Conservation (phyloP, 768 basidiomycete genomes). For the Phaffia tasmanica region DNA sequence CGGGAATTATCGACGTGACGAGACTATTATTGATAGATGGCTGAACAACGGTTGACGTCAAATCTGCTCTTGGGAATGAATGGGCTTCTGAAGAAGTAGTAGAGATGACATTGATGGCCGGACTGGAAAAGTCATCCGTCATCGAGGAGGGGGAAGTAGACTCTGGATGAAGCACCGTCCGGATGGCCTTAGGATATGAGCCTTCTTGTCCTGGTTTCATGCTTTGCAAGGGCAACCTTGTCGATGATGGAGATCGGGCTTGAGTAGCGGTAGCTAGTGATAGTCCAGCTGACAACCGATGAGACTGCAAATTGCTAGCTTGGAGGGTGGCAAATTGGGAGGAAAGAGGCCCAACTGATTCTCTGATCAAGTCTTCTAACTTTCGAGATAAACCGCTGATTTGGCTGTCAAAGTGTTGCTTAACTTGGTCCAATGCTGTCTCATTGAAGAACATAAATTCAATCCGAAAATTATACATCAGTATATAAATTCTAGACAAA, state of each 20-base stretch:
- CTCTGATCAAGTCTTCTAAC: slow-evolving; percentile 25
- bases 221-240: not conserved
- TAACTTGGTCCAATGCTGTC: slow-evolving; percentile 91
- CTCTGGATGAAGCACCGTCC: not conserved
- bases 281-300: not conserved
- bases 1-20: slow-evolving; percentile 7
- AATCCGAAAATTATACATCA: not conserved
- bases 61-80: not conserved
- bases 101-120: not conserved
- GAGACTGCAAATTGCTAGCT: slow-evolving; percentile 15
- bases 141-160: not conserved
- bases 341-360: slow-evolving; percentile 24
- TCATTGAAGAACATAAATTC: not conserved
- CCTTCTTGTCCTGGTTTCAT: not conserved
- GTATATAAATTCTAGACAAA: not conserved
- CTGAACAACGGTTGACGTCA: not conserved
- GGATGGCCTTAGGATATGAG: not conserved
- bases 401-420: slow-evolving; percentile 90
- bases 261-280: not conserved
- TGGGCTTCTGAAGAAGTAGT: not conserved
- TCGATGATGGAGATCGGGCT: slow-evolving; percentile 1
- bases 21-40: not conserved
- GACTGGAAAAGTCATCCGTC: not conserved
- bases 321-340: slow-evolving; percentile 24
- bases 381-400: slow-evolving; percentile 58